Evolutionary conservation across 2,329 filamentous ascomycete species (phyloP), one percentile per base, ranked within the genome.

Genomic region (Xylaria sp.): DNA sequence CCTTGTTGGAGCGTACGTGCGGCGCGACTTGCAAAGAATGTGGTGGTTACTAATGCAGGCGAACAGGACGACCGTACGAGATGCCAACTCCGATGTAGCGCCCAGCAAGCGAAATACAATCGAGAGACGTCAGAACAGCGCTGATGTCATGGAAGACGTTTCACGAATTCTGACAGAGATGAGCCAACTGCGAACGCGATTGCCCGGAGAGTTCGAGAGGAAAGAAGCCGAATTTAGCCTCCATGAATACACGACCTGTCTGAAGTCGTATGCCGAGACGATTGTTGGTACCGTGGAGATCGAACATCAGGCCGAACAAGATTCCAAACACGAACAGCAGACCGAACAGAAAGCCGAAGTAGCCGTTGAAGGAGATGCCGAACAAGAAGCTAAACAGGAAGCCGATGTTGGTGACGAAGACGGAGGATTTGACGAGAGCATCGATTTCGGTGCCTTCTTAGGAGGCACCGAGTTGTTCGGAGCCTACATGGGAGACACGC

Each of bases 191-290:
- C 65, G 68, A 8, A 57, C 62, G 17, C 63, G 66, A 18, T 45
- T 74, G 5, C 66, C 71, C n/a, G 53, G 61, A n/a, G 70, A 73
- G 29, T 66, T 90, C 68, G 86, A 85, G 65, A 82, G 81, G 57
- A 85, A 84, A 71, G 81, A 86, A n/a, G 85, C 88, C 50, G 84
- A 90, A 56, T 84, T 85, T 1, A 84, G 80, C 2, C 82, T 86
- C n/a, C 86, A 87, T 53, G 87, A 82, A 19, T 86, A 89, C 57
- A 79, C 87, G 56, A 87, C 89, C 66, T 83, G 87, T 0, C 80
- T 92, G 5, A 87, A 87, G 6, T 83, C 86, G 60, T 89, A 90
- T 73, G 72, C 72, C 37, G 60, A 69, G 41, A 60, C 62, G 5
- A 54, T 69, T n/a, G 59, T 69, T 7, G 53, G 50, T 7, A 43